Percentiles rank a stretch among this genome's conserved stretches.
Evolutionary conservation across 2,329 filamentous ascomycete genomes (phyloP).

Genomic region (Colletotrichum sp.): DNA sequence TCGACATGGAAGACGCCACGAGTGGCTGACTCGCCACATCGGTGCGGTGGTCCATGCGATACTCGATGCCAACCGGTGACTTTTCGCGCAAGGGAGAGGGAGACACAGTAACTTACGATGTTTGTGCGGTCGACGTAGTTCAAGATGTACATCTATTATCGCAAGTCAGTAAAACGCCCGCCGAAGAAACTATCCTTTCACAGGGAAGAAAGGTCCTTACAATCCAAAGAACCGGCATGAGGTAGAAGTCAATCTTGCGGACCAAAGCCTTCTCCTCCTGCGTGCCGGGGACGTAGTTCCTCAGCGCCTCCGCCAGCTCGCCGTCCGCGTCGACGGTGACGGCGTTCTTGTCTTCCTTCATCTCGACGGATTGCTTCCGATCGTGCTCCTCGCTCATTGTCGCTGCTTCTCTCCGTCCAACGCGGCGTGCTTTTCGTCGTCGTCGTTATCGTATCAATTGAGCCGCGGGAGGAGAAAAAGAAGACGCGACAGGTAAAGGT

Average conservation of each 20-base stretch:
- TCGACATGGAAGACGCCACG: neutral
- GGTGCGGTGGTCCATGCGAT: neutral
- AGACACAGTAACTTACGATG: constrained; percentile 25
- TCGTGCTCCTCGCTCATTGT: constrained; percentile 3
- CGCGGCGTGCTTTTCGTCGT: neutral
- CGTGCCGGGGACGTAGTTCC: constrained; percentile 30
- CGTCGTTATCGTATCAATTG: neutral
- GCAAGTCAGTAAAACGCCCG: neutral
- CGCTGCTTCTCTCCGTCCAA: neutral
- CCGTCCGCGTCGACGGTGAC: constrained; percentile 15
- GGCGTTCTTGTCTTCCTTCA: constrained; percentile 22
- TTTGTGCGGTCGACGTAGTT: constrained; percentile 33
- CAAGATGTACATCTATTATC: constrained; percentile 27
- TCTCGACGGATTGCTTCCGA: constrained; percentile 17
- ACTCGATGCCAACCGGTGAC: neutral
- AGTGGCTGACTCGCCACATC: neutral
- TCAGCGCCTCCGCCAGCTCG: constrained; percentile 29
- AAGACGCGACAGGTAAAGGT: neutral
- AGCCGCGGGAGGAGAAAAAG: neutral
- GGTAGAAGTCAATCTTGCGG: constrained; percentile 21
- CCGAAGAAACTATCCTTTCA: neutral
- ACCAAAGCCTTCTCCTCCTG: constrained; percentile 26
- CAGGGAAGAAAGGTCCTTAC: neutral
- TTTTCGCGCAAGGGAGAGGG: neutral
- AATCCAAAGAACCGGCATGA: neutral